phyloP scores from a whole-genome alignment of 768 basidiomycete genomes.

The Suillus plorans region DNA sequence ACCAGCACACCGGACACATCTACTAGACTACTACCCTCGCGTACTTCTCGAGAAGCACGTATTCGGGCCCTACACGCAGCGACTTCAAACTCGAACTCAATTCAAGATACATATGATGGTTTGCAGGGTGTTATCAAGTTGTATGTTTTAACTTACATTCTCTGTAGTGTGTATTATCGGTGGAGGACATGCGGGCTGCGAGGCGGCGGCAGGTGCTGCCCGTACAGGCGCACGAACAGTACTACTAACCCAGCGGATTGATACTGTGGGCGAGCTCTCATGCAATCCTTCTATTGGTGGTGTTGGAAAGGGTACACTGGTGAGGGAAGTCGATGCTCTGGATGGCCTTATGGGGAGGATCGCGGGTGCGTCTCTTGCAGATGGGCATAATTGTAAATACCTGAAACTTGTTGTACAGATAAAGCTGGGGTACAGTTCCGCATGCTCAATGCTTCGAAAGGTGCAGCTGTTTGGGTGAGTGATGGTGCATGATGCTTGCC shows the following conservation, averaged over 20 bases:
- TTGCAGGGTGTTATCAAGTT: conserved; percentile 5
- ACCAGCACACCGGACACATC: too few relatives aligned
- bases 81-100: not conserved
- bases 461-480: conserved; percentile 85
- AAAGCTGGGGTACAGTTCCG: conserved; percentile 88
- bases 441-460: conserved; percentile 81
- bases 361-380: conserved; percentile 52
- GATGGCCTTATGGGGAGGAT: conserved; percentile 84
- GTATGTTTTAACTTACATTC: conserved; percentile 37
- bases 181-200: conserved; percentile 91
- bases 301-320: conserved; percentile 88
- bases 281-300: conserved; percentile 94
- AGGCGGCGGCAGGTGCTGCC: conserved; percentile 86
- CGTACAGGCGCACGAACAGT: conserved; percentile 79
- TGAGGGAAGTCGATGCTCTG: conserved; percentile 88
- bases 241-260: conserved; percentile 77
- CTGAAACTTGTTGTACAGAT: conserved; percentile 46
- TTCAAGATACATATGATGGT: conserved; percentile 26
- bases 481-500: too few relatives aligned
- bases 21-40: not conserved
- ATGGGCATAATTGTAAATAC: not conserved
- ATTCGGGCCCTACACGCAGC: not conserved
- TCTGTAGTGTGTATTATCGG: conserved; percentile 80
- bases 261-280: conserved; percentile 81
- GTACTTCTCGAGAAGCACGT: not conserved